These are phyloP conservation scores for Pyrrhoderma noxium DNA, from an alignment of 1,284 basidiomycete species.

Conservation along the genomic window DNA sequence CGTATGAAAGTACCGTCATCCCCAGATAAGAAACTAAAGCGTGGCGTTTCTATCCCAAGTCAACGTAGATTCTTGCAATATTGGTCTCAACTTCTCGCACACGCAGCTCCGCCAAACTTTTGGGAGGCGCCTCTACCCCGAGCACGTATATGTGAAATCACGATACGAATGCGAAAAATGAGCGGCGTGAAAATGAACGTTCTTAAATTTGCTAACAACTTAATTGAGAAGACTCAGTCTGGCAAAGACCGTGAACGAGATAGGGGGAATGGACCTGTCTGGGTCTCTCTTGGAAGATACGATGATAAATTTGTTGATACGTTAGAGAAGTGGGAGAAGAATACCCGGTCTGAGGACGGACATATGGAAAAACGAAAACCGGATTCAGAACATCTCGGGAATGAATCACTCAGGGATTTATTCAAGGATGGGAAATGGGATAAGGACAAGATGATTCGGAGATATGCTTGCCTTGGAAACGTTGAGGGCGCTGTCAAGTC, in stretches of 20 bases:
- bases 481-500: constrained; percentile 29
- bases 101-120: constrained; percentile 44
- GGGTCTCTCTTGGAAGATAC: constrained; percentile 74
- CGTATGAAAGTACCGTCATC: constrained; percentile 54
- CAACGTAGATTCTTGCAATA: constrained; percentile 68
- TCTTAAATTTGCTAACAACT: constrained; percentile 46
- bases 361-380: constrained; percentile 32
- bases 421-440: constrained; percentile 61
- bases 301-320: constrained; percentile 58
- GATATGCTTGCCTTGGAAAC: constrained; percentile 57
- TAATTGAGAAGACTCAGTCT: constrained; percentile 39
- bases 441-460: constrained; percentile 65
- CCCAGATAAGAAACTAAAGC: constrained; percentile 39
- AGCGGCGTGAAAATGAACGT: constrained; percentile 43
- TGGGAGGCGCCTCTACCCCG: constrained; percentile 33
- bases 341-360: constrained; percentile 38
- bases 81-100: constrained; percentile 59
- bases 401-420: constrained; percentile 33
- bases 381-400: constrained; percentile 32
- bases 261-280: constrained; percentile 40
- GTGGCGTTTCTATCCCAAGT: constrained; percentile 70
- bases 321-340: constrained; percentile 53
- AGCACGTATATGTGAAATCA: constrained; percentile 45
- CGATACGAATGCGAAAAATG: constrained; percentile 50
- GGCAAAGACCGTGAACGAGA: constrained; percentile 25